A percentile compares a stretch with the other conserved stretches of the same genome.
phyloP scores from a whole-genome alignment of 2,329 filamentous ascomycete genomes.

The Microcyclosporella mali region DNA sequence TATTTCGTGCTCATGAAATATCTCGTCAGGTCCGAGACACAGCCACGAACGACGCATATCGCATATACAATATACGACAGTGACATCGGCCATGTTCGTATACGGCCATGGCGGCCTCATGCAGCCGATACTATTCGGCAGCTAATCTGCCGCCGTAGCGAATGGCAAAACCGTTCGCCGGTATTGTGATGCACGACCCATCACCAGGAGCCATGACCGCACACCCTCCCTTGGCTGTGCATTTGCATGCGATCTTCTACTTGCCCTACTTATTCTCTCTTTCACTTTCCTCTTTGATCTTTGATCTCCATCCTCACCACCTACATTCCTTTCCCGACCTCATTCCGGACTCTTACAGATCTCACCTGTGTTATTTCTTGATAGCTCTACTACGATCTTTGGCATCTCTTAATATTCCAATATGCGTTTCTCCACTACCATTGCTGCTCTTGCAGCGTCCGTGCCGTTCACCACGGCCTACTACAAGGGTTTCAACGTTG shows the following conservation, averaged over 20 bases:
- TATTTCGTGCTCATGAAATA: too few relatives aligned
- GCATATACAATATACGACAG: too few relatives aligned
- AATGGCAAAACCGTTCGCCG: not conserved
- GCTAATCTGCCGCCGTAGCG: not conserved
- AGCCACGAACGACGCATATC: too few relatives aligned
- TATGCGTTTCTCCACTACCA: conserved; percentile 26
- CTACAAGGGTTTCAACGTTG: conserved; percentile 41
- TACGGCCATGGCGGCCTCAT: too few relatives aligned
- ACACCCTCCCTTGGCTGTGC: not conserved
- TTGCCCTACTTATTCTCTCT: not conserved
- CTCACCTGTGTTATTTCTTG: not conserved
- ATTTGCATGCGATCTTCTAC: not conserved
- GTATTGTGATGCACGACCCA: not conserved
- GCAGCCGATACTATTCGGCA: too few relatives aligned
- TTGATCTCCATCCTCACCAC: not conserved
- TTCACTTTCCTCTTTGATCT: not conserved
- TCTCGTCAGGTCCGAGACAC: too few relatives aligned
- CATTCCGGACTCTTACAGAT: too few relatives aligned
- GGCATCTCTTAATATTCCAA: conserved; percentile 3
- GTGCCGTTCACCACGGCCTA: conserved; percentile 32
- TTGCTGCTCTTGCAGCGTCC: conserved; percentile 30
- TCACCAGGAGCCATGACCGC: not conserved
- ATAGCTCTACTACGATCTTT: too few relatives aligned
- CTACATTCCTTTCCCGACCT: not conserved
- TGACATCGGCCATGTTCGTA: too few relatives aligned